Conservation (phyloP, 352 stramenopile species). For the Pythium sukuiense region DNA sequence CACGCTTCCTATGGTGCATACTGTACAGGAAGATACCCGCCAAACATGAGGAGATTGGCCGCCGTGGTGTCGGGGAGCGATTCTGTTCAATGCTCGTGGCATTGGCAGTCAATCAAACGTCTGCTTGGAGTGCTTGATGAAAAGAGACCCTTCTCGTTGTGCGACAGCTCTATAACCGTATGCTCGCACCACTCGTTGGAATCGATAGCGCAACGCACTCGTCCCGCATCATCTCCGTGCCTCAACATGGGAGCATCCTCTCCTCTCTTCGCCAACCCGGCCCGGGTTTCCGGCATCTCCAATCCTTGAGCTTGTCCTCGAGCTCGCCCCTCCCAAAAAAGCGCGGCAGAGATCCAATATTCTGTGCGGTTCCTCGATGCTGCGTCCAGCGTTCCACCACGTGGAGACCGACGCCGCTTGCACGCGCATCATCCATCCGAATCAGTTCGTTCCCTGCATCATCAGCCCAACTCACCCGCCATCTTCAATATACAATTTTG, state of each 20-base stretch:
- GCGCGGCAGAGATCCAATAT: conserved; percentile 4
- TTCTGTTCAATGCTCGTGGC: too few relatives aligned
- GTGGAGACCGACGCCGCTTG: conserved; percentile 13
- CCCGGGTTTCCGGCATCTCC: neutral
- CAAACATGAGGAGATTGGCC: neutral
- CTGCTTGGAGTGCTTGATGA: too few relatives aligned
- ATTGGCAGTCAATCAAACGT: too few relatives aligned
- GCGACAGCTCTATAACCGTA: neutral
- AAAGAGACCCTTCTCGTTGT: neutral
- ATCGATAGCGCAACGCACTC: neutral
- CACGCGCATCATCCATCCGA: conserved; percentile 8
- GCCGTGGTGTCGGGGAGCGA: too few relatives aligned
- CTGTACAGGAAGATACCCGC: neutral
- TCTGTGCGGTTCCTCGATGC: neutral
- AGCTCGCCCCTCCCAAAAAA: neutral
- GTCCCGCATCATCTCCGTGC: neutral
- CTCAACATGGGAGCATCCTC: neutral
- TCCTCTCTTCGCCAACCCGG: neutral
- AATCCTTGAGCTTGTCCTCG: neutral
- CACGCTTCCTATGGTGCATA: neutral
- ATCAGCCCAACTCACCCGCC: conserved; percentile 24
- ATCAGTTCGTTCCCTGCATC: conserved; percentile 4
- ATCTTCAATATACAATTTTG: conserved; percentile 14
- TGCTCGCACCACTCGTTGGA: neutral
- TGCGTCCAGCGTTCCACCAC: conserved; percentile 13